Evolutionary conservation across 2,329 filamentous ascomycete species (phyloP).

Genomic region (Diaporthe citri): DNA sequence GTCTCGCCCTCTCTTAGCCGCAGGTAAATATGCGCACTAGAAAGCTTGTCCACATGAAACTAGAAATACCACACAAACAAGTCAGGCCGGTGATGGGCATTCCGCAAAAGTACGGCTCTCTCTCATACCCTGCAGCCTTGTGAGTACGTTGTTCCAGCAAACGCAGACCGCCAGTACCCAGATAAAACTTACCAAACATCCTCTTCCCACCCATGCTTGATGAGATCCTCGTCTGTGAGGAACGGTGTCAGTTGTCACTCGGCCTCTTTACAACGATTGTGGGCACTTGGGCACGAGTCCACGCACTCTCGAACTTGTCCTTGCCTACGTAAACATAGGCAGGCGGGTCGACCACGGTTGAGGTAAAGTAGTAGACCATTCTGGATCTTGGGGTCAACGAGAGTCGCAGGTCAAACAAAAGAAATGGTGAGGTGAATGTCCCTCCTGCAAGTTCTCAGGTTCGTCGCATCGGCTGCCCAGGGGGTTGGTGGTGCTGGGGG

Average conservation of each 20-base stretch:
- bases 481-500: background rate
- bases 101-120: background rate
- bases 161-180: too few species aligned
- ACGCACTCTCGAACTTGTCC: constrained; percentile 97
- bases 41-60: constrained; percentile 99
- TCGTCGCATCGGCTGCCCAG: background rate
- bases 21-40: constrained; percentile 95
- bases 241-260: constrained; percentile 30
- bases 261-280: constrained; percentile 37
- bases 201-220: constrained; percentile 93
- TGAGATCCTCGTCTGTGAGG: constrained; percentile 88
- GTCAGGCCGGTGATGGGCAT: constrained; percentile 11
- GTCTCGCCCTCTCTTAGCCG: constrained; percentile 81
- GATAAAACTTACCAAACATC: constrained; percentile 82
- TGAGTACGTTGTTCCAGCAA: constrained; percentile 20
- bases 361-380: constrained; percentile 98
- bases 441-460: background rate
- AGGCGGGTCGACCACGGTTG: constrained; percentile 82
- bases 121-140: constrained; percentile 49
- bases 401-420: background rate
- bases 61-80: constrained; percentile 50
- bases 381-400: constrained; percentile 39
- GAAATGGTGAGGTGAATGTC: background rate
- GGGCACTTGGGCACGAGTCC: constrained; percentile 28
- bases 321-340: constrained; percentile 97